These are phyloP conservation scores for Trichoderma sp. DNA, from an alignment of 2,329 filamentous ascomycete genomes.

Conservation along the genomic window DNA sequence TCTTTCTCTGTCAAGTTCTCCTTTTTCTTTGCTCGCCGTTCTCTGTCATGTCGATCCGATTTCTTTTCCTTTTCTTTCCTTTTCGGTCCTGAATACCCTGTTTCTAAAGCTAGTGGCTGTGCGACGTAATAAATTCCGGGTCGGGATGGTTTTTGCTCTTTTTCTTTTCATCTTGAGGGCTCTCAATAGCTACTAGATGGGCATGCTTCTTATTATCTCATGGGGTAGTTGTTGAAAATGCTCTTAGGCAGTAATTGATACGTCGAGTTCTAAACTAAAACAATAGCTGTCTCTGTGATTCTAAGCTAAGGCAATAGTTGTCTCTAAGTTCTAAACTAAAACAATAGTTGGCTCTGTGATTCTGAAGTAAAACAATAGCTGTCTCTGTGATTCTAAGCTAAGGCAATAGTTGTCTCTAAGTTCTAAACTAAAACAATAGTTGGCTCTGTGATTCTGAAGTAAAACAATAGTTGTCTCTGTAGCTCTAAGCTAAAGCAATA, in stretches of 20 bases:
- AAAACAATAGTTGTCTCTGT: background rate
- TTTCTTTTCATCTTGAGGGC: background rate
- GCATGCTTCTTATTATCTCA: background rate
- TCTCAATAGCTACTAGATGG: background rate
- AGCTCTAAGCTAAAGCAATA: background rate
- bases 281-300: background rate
- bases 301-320: background rate
- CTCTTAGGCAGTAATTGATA: conserved; percentile 1
- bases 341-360: too few relatives aligned
- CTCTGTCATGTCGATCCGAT: background rate
- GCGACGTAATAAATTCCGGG: background rate
- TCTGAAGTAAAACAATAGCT: background rate
- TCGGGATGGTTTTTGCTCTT: background rate
- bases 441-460: too few relatives aligned
- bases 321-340: too few relatives aligned
- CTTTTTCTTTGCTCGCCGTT: background rate
- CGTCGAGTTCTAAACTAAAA: background rate
- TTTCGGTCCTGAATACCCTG: conserved; percentile 11
- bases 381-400: background rate
- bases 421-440: too few relatives aligned
- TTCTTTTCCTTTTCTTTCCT: background rate
- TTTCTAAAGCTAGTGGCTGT: background rate
- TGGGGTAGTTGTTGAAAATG: background rate
- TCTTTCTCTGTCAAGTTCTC: background rate
- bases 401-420: background rate